Base-by-base conservation (phyloP, 805 yeast genomes). In the Torulaspora gathmanii region DNA sequence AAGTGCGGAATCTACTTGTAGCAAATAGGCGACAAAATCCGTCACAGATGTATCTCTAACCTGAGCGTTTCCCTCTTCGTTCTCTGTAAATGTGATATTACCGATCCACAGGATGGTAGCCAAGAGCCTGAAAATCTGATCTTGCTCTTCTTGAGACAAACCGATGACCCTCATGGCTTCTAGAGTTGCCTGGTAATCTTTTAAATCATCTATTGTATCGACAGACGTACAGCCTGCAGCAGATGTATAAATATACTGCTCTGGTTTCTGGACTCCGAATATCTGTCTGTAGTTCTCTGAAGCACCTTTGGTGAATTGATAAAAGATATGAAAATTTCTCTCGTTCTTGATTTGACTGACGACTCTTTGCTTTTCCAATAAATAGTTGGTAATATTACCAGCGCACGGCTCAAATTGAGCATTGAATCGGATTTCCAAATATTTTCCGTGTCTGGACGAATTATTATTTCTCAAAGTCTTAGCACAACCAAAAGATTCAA, bases 401-500 rank as follows among this genome's bases (percentile, higher is more conserved):
- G 95, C 87, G 33, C 88, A 83, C 3, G 99, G 99, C 64, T 86
- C 95, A 58, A 80, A 86, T 56, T 76, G 78, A 16, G 75, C 70
- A 64, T 87, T 86, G 72, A 93, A 93, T 57, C 79, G 80, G 53
- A 93, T 93, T 67, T 93, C 97, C 37, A 93, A 73, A 66, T 93
- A 93, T 67, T 91, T 91, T 61, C 99, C 99, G 62, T 93, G 95
- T 67, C 99, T 83, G 20, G 98, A 91, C 23, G 98, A 93, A 69
- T 91, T 91, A 70, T 91, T 97, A 65, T 91, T 91, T 73, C 99
- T 82, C 15, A 96, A 84, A 2, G 99, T 91, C 64, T 91, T 91
- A 6, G 99, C 98, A 67, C 95, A 93, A 73, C 99, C 99, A 68
- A 93, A 93, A 0, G 98, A 93, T 70, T 93, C 99, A 83, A 93